Evolutionary conservation across 306 rosid genomes (phyloP), one percentile per base, ranked within the genome.

Genomic region (Cicer chorassanicum): DNA sequence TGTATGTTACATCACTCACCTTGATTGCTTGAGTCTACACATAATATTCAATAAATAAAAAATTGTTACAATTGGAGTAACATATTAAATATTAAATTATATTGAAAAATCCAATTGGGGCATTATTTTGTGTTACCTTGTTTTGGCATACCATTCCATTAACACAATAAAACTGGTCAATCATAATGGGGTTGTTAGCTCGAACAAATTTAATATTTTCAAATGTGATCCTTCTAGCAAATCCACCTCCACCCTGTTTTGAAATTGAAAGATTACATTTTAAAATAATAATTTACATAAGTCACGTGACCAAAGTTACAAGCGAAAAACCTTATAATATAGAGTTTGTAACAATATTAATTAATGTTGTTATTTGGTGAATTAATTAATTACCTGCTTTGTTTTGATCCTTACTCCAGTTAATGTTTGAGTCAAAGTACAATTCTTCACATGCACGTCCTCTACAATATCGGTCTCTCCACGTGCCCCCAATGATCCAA

Each of bases 401-500:
- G 93, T 88, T 83, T 90, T 90, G 71, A 90, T 88, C 54, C 96
- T 87, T 40, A 84, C 90, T 71, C 88, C 96, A 65, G 85, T 78
- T 66, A 78, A 57, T 4, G 96, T 88, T 65, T 80, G 78, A 0
- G 66, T 81, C 50, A 90, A 41, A 1, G 77, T 82, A 59, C 93
- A 88, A 46, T 88, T 79, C 4, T 14, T 13, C 39, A 88, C 91
- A 40, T 86, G 83, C 38, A 88, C 74, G 13, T 84, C 85, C 79
- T 90, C 89, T 24, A 79, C 96, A 11, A 13, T 72, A 2, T 79
- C 84, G 18, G 36, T 43, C 6, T 46, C 77, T 73, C 88, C 86
- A 68, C 86, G n/a, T 71, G 51, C 14, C 11, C 96, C 93, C 74
- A 90, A 72, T 29, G 91, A 86, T 77, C 93, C 96, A 73, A 90